phyloP scores from a whole-genome alignment of 1,284 basidiomycete genomes.

The Cystobasidiaceae sp. region DNA sequence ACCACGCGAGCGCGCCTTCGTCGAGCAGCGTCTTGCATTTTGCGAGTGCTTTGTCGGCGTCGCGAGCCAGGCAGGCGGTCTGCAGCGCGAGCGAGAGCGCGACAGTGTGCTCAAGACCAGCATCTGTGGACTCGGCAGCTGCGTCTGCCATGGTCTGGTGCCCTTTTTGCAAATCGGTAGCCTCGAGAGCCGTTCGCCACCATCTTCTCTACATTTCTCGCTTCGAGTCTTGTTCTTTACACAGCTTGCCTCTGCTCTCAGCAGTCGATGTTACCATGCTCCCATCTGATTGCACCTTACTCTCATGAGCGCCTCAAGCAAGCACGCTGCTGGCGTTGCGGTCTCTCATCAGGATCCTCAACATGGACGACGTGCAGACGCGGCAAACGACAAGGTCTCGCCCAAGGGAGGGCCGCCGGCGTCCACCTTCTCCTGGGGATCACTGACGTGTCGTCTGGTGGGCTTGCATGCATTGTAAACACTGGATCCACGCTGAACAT shows the following conservation, averaged over 20 bases:
- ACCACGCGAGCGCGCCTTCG: slow-evolving; percentile 82
- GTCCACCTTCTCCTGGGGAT: slow-evolving; percentile 17
- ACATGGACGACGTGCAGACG: too few relatives aligned
- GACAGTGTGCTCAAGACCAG: background rate
- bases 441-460: slow-evolving; percentile 14
- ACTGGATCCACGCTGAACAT: slow-evolving; percentile 49
- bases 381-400: background rate
- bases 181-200: background rate
- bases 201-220: background rate
- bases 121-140: background rate
- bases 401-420: slow-evolving; percentile 10
- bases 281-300: too few relatives aligned
- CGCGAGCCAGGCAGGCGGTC: background rate
- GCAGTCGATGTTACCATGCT: too few relatives aligned
- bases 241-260: background rate
- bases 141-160: background rate
- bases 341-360: too few relatives aligned
- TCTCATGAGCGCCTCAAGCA: too few relatives aligned
- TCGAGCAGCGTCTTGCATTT: slow-evolving; percentile 58
- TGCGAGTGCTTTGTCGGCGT: too few relatives aligned
- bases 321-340: too few relatives aligned
- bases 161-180: background rate
- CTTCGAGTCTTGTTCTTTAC: background rate
- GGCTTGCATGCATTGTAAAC: background rate
- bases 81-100: slow-evolving; percentile 5